Evolutionary conservation across 495 filamentous ascomycete genomes (phyloP).

Genomic region (Penicillium silybi): DNA sequence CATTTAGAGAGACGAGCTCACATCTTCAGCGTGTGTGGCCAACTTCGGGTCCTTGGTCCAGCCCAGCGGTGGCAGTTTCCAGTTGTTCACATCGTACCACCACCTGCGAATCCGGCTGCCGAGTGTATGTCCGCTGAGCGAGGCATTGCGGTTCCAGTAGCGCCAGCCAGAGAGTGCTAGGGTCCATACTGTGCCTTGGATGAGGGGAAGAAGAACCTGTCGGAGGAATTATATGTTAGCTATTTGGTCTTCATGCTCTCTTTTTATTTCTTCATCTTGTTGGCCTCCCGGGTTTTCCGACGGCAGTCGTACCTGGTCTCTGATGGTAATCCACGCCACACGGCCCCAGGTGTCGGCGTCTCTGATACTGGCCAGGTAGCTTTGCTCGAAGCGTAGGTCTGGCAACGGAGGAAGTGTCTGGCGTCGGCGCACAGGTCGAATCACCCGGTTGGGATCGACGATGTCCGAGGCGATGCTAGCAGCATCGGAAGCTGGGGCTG

Average conservation of each 20-base stretch:
- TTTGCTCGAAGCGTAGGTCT: conserved; percentile 95
- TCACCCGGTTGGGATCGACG: conserved; percentile 48
- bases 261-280: not conserved
- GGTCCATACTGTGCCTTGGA: conserved; percentile 81
- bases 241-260: not conserved
- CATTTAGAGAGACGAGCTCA: conserved; percentile 31
- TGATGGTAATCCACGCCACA: conserved; percentile 75
- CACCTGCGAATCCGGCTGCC: conserved; percentile 73
- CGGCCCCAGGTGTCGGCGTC: conserved; percentile 70
- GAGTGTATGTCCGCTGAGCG: conserved; percentile 62
- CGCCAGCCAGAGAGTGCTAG: conserved; percentile 77
- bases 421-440: conserved; percentile 50
- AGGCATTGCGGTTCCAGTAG: conserved; percentile 71
- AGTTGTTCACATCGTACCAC: conserved; percentile 92
- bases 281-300: not conserved
- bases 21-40: conserved; percentile 44
- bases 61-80: conserved; percentile 53
- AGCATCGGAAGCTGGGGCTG: conserved; percentile 46
- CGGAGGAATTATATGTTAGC: conserved; percentile 6
- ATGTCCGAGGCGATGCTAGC: conserved; percentile 43
- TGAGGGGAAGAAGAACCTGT: conserved; percentile 75
- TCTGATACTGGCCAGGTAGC: conserved; percentile 82
- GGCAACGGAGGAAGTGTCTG: conserved; percentile 75
- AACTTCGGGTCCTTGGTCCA: conserved; percentile 26
- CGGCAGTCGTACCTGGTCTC: conserved; percentile 70